Evolutionary conservation across 1,284 basidiomycete genomes (phyloP).

Genomic region (Singerocomus inundabilis): DNA sequence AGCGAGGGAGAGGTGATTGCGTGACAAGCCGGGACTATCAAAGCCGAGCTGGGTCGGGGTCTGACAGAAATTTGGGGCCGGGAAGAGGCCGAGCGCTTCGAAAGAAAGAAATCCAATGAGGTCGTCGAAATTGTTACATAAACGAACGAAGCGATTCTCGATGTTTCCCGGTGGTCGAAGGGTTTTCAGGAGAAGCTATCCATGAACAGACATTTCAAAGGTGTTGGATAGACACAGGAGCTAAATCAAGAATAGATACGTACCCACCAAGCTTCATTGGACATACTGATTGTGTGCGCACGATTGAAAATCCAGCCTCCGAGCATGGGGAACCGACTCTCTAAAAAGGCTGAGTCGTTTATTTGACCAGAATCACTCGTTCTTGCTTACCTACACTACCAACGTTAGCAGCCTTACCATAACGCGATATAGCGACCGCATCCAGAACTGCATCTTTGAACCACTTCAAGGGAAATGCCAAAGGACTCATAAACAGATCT

Average conservation of each 20-base stretch:
- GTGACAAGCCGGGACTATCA: constrained; percentile 4
- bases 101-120: constrained; percentile 31
- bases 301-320: constrained; percentile 34
- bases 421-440: constrained; percentile 22
- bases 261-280: constrained; percentile 35
- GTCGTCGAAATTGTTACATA: constrained; percentile 35
- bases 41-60: background rate
- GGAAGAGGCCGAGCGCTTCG: constrained; percentile 21
- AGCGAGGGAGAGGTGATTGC: constrained; percentile 29
- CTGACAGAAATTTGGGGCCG: constrained; percentile 16
- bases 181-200: background rate
- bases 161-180: constrained; percentile 17
- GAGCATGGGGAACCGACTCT: constrained; percentile 20
- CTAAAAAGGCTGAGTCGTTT: background rate
- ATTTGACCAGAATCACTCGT: background rate
- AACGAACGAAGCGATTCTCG: constrained; percentile 34
- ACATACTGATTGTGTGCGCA: constrained; percentile 17
- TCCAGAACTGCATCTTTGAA: constrained; percentile 33
- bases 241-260: constrained; percentile 6
- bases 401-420: constrained; percentile 13
- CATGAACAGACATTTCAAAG: background rate
- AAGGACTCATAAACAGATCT: background rate
- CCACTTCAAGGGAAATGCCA: constrained; percentile 24
- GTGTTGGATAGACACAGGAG: background rate
- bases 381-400: constrained; percentile 8